Evolutionary conservation across 371 early-diverging fungal genomes (phyloP), one percentile per base, ranked within the genome.

Genomic region (Globomyces sp.): DNA sequence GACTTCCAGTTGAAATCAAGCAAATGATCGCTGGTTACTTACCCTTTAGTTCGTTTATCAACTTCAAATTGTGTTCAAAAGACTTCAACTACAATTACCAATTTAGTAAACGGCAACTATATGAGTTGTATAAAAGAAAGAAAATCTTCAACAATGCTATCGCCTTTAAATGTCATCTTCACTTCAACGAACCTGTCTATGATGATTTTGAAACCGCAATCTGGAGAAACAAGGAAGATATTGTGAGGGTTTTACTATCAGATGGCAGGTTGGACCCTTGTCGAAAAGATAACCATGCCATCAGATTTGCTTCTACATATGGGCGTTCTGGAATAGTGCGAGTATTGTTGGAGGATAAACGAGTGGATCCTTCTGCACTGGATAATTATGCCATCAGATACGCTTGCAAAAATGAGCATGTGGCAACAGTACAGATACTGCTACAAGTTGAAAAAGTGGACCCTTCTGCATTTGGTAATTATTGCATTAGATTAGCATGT

Each of bases 321-420:
- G 58, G 58, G 11, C 58, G 37, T 46, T 44, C 36, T 5, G 40
- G 37, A 46, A 13, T 58, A 11, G 58, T 58, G 58, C 8, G 37
- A n/a, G 5, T 58, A 39, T 58, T 58, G 37, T 46, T 58, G 58
- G 13, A 58, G 58, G 44, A 58, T 44, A 39, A 36, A 5, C 44
- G 46, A 4, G 46, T 58, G 4, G 36, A 58, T 58, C 58, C 58
- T 4, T 34, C 44, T 4, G 58, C 36, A n/a, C 13, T 44, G 42
- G 36, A 58, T 5, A 6, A 58, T 36, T 11, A 42, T 5, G 58
- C 13, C 5, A 34, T 58, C 34, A 6, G 58, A 46, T n/a, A 42
- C 13, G 58, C 58, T 10, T 11, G 13, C 10, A 39, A 42, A 58
- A 13, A 58, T 36, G 44, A 36, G 10, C 44, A 58, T 46, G 10